Base-by-base conservation (phyloP, 202 grass and related monocot species). In the Schoenoplectus tabernaemontani region DNA sequence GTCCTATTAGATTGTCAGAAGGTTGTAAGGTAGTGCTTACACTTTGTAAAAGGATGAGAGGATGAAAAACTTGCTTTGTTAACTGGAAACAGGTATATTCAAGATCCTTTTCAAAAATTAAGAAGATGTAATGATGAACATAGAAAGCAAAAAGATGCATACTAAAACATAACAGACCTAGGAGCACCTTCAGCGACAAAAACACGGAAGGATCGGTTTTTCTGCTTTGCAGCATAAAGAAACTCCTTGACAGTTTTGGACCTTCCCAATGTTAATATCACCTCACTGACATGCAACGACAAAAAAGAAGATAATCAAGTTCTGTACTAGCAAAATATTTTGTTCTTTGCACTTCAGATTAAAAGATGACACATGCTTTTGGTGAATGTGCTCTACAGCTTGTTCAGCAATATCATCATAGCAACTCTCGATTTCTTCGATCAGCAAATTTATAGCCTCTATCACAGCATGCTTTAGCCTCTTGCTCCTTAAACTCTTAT, bases 221-320 rank as follows among this genome's bases (percentile, higher is more conserved):
- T 98, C 47, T 94, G 91, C 57, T 94, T 94, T 2, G 95, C 95
- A 65, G 91, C 91, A 83, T 72, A 98, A 79, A 95, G 88, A 19
- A 98, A 98, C 74, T 95, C 95, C 86, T 98, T 98, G 12, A 98
- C 95, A 6, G 95, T 95, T 84, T 85, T 98, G 50, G 95, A 98
- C 79, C 88, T 84, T 23, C 95, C 95, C 78, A 98, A 81, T 86
- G 95, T 98, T 78, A 98, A 84, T 78, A 98, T 98, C 47, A 98
- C 95, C 88, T 98, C 95, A 87, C 91, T 98, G 82, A 59, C 11
- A 82, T 7, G 4, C 50, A 41, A 66, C 62, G 23, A 57, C 41
- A 59, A 71, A 67, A 57, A 56, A 37, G 23, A 71, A 30, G 24
- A 66, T 41, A 2, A 38, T 15, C 37, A 65, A 24, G 13, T 68